These are phyloP conservation scores for Gelatoporia subvermispora DNA, from an alignment of 768 basidiomycete genomes.

Conservation along the genomic window DNA sequence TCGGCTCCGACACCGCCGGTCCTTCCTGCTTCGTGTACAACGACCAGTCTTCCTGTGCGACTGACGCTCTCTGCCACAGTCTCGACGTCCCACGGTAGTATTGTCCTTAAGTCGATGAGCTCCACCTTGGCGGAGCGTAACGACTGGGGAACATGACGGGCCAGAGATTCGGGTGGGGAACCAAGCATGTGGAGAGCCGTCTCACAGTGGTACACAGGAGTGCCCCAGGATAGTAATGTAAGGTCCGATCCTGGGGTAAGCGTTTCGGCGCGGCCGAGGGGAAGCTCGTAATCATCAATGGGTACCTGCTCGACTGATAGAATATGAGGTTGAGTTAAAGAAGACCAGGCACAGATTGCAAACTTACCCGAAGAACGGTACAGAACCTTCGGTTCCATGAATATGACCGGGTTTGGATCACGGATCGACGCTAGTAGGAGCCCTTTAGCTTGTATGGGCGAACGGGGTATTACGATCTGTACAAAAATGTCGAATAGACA, in stretches of 20 bases:
- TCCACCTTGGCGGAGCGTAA: conserved; percentile 72
- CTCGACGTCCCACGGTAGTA: conserved; percentile 86
- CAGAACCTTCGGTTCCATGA: conserved; percentile 93
- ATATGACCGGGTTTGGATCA: conserved; percentile 90
- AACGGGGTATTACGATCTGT: conserved; percentile 83
- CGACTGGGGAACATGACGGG: conserved; percentile 57
- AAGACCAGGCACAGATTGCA: background rate
- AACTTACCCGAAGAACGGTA: conserved; percentile 78
- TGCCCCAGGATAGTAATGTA: conserved; percentile 93
- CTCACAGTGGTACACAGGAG: conserved; percentile 87
- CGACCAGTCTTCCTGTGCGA: conserved; percentile 77
- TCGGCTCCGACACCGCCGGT: conserved; percentile 88
- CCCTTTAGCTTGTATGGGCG: conserved; percentile 94
- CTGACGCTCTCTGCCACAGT: conserved; percentile 78
- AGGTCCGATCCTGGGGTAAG: conserved; percentile 73
- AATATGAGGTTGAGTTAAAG: background rate
- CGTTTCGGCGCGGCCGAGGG: conserved; percentile 75
- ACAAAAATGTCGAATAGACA: background rate
- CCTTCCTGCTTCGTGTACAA: conserved; percentile 90
- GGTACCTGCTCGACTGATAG: conserved; percentile 85
- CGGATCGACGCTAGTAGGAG: conserved; percentile 81
- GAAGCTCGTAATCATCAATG: conserved; percentile 79
- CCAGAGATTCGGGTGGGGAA: conserved; percentile 60
- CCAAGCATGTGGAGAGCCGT: conserved; percentile 70
- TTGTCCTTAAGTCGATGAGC: conserved; percentile 85